These are phyloP conservation scores for Parastagonospora nodorum DNA, from an alignment of 2,329 filamentous ascomycete genomes.

Conservation along the genomic window DNA sequence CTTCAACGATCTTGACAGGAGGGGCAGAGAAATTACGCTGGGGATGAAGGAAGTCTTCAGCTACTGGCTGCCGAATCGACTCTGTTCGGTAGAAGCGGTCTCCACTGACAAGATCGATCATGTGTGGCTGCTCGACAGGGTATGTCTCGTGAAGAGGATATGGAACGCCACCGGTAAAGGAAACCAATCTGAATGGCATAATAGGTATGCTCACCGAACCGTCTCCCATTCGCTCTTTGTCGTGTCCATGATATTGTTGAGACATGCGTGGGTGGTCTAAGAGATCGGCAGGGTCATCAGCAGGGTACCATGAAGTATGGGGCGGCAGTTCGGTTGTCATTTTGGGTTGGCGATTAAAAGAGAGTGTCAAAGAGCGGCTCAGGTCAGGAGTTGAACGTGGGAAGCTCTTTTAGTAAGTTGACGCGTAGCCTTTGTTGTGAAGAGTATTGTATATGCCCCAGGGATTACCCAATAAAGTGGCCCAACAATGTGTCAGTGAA, in stretches of 20 bases:
- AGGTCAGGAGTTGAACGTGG: too few relatives aligned
- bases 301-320: background rate
- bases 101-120: background rate
- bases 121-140: background rate
- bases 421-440: too few relatives aligned
- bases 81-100: background rate
- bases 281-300: background rate
- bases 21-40: slow-evolving; percentile 1
- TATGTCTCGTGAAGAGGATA: background rate
- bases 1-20: slow-evolving; percentile 1
- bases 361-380: too few relatives aligned
- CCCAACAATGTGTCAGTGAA: too few relatives aligned
- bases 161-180: background rate
- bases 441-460: too few relatives aligned
- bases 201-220: background rate
- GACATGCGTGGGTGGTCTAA: background rate
- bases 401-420: too few relatives aligned
- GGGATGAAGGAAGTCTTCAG: slow-evolving; percentile 5
- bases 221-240: background rate
- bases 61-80: slow-evolving; percentile 3
- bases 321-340: background rate
- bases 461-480: too few relatives aligned
- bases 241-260: background rate
- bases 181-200: background rate
- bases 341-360: background rate